phyloP scores from a whole-genome alignment of 1,284 basidiomycete species.

The Thelephora terrestris region DNA sequence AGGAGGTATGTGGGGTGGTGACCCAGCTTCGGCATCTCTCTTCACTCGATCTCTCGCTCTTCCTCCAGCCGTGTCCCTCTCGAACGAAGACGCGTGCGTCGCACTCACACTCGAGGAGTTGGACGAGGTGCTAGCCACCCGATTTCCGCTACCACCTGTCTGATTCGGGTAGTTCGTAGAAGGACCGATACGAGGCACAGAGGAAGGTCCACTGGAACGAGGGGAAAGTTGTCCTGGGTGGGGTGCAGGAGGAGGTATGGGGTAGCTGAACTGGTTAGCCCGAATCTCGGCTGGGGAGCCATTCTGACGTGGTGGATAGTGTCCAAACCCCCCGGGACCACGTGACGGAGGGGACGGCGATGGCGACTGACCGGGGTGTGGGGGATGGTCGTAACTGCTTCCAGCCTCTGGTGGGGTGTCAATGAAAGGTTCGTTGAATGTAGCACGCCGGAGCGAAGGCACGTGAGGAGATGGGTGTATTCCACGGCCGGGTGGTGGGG shows the following conservation, averaged over 20 bases:
- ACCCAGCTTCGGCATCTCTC: background rate
- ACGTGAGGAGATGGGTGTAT: background rate
- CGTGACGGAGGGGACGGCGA: background rate
- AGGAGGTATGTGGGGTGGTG: background rate
- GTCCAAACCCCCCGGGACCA: background rate
- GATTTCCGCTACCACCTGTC: background rate
- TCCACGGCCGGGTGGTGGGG: slow-evolving; percentile 2
- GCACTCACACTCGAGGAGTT: background rate
- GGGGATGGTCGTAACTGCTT: background rate
- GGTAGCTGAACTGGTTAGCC: background rate
- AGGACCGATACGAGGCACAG: background rate
- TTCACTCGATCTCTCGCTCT: background rate
- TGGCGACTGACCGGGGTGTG: background rate
- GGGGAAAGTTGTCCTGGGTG: background rate
- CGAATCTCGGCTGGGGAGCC: background rate
- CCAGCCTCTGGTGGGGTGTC: background rate
- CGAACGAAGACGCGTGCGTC: background rate
- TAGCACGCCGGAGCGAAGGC: background rate
- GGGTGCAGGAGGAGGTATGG: background rate
- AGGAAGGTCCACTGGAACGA: background rate
- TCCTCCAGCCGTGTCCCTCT: background rate
- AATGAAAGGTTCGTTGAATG: background rate
- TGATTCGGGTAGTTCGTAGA: background rate
- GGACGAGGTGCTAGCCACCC: background rate
- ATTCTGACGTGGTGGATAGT: background rate